Evolutionary conservation across 164 flowering plant species (phyloP).

Genomic region (Taxillus chinensis): DNA sequence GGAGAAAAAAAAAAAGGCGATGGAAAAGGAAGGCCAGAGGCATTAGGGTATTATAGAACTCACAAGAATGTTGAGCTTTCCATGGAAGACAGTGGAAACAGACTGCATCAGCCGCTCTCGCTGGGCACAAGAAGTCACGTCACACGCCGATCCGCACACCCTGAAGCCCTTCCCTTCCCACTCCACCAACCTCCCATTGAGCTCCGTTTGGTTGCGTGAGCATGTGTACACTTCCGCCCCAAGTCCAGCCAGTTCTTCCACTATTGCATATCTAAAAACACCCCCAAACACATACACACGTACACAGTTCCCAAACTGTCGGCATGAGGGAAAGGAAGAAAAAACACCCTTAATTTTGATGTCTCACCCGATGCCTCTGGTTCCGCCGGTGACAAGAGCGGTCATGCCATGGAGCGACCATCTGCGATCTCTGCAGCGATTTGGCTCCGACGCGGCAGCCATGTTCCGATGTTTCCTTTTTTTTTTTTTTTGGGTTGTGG

Average conservation of each 20-base stretch:
- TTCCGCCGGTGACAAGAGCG: slow-evolving; percentile 57
- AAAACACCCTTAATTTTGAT: not conserved
- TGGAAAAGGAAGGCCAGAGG: no score
- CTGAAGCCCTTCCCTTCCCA: slow-evolving; percentile 37
- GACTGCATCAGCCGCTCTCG: slow-evolving; percentile 33
- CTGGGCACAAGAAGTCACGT: slow-evolving; percentile 22
- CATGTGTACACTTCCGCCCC: slow-evolving; percentile 47
- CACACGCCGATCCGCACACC: slow-evolving; percentile 46
- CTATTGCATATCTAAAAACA: slow-evolving; percentile 27
- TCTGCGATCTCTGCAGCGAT: slow-evolving; percentile 7
- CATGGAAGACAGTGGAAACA: slow-evolving; percentile 32
- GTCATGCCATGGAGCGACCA: slow-evolving; percentile 49
- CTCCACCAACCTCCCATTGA: slow-evolving; percentile 22
- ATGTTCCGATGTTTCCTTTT: not conserved
- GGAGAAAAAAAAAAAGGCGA: no score
- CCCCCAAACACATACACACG: not conserved
- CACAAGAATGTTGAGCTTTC: slow-evolving; percentile 55
- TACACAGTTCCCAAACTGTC: no score
- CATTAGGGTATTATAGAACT: not conserved
- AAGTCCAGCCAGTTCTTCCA: slow-evolving; percentile 46
- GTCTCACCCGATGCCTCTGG: slow-evolving; percentile 41
- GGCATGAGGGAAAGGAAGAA: not conserved
- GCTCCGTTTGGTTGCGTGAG: slow-evolving; percentile 28
- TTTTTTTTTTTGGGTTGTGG: no score
- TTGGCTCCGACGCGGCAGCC: slow-evolving; percentile 1